Conservation (phyloP, 2,329 filamentous ascomycete species). For the Corinectria fuckeliana region DNA sequence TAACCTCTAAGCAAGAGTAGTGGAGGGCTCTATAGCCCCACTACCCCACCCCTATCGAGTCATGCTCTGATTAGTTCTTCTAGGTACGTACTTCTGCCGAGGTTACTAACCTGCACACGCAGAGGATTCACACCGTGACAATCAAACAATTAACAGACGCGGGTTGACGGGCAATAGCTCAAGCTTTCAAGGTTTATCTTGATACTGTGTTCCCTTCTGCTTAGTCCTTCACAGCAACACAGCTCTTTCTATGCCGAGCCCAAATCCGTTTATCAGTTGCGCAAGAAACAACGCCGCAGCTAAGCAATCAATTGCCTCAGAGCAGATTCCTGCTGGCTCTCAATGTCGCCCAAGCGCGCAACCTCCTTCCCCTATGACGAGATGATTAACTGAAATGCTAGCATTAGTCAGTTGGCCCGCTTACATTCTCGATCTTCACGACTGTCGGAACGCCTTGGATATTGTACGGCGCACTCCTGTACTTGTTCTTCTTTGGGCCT, state of each 20-base stretch:
- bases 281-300: too few relatives aligned
- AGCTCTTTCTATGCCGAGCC: not conserved
- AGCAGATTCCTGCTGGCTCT: slow-evolving; percentile 38
- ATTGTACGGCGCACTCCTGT: slow-evolving; percentile 34
- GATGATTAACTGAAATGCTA: not conserved
- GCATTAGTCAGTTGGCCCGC: not conserved
- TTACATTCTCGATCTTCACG: slow-evolving; percentile 36
- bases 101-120: too few relatives aligned
- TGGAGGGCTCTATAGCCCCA: too few relatives aligned
- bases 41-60: too few relatives aligned
- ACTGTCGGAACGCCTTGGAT: slow-evolving; percentile 38
- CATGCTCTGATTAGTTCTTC: too few relatives aligned
- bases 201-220: not conserved
- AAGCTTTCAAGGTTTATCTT: not conserved
- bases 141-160: not conserved
- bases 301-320: slow-evolving; percentile 31
- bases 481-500: slow-evolving; percentile 35
- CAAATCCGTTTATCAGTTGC: too few relatives aligned
- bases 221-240: not conserved
- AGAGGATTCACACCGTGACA: too few relatives aligned
- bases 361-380: slow-evolving; percentile 33
- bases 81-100: too few relatives aligned
- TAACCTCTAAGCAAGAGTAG: too few relatives aligned
- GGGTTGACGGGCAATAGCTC: too few relatives aligned
- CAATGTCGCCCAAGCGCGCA: slow-evolving; percentile 35